These are phyloP conservation scores for Crithidia expoeki DNA, from an alignment of 208 protist genomes.

Conservation along the genomic window DNA sequence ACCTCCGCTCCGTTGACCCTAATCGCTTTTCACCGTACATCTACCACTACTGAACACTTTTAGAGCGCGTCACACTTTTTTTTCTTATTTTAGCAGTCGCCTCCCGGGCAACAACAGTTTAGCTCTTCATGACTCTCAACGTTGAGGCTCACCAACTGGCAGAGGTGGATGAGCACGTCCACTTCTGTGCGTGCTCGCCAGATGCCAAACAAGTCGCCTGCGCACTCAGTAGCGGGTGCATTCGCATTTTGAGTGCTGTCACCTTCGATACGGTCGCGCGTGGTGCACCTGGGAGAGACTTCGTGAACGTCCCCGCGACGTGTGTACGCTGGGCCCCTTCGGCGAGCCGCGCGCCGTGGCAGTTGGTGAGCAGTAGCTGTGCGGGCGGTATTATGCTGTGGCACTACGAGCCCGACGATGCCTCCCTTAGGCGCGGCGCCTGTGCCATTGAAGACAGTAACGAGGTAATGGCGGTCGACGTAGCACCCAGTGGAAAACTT, in stretches of 20 bases:
- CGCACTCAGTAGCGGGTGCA: slow-evolving; percentile 56
- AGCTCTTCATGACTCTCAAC: slow-evolving; percentile 16
- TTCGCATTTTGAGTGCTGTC: slow-evolving; percentile 46
- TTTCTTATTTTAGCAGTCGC: background rate
- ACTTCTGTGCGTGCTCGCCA: slow-evolving; percentile 43
- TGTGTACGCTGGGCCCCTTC: slow-evolving; percentile 60
- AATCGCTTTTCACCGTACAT: too few species aligned
- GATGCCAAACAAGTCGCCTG: slow-evolving; percentile 61
- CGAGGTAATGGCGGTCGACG: slow-evolving; percentile 73
- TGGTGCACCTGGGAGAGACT: slow-evolving; percentile 34
- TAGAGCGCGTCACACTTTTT: too few species aligned
- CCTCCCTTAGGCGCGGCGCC: slow-evolving; percentile 29
- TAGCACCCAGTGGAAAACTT: slow-evolving; percentile 43
- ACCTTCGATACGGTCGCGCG: slow-evolving; percentile 31
- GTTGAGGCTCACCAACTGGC: slow-evolving; percentile 9
- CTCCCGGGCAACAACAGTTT: too few species aligned
- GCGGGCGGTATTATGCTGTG: slow-evolving; percentile 71
- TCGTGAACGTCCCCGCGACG: slow-evolving; percentile 56
- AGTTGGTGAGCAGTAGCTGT: slow-evolving; percentile 61
- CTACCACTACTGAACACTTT: too few species aligned
- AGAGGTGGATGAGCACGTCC: slow-evolving; percentile 46
- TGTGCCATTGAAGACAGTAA: slow-evolving; percentile 58
- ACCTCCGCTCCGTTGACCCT: too few species aligned
- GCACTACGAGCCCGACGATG: slow-evolving; percentile 41
- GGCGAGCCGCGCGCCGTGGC: slow-evolving; percentile 17